Evolutionary conservation across 345 rosid species (phyloP), one percentile per base, ranked within the genome.

Genomic region (Rhodomyrtus tomentosa): DNA sequence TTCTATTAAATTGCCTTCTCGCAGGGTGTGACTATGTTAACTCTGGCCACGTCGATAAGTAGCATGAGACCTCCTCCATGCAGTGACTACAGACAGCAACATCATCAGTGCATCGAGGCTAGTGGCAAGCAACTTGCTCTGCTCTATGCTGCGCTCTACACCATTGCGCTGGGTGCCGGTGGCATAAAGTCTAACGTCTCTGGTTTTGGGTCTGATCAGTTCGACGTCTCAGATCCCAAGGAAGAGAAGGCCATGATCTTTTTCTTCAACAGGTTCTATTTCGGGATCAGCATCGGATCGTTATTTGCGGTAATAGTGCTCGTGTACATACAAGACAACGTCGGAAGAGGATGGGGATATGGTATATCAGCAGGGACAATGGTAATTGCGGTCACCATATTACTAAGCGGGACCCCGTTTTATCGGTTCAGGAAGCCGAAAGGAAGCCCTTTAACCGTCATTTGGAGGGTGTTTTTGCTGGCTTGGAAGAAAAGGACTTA

Each of bases 121-220:
- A 93, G 36, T 62, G 94, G 98, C 50, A 86, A 80, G 81, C 98
- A 95, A 84, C 90, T 95, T 50, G 89, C 92, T 40, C 84, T 96
- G 89, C 93, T 93, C 45, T 96, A 94, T 80, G 95, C 91, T 16
- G 97, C 99, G 29, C 94, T 95, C 36, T 96, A 95, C 83, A 92
- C 93, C 36, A 91, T 89, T 83, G 98, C 98, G 80, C 90, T 95
- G 3, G 98, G 99, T 1, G 96, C 94, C 2, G 98, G 98, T 21
- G 99, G 98, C 49, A 94, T 96, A 85, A 95, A 96, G 88, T 96
- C 99, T 14, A 95, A 94, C 59, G 98, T 95, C 50, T 96, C 99
- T 0, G 96, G 98, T 55, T 96, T 95, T 55, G 98, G 98, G n/a
- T 93, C 99, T 1, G 98, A 96, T 74, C 98, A 96, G 68, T 96